Base-by-base conservation (phyloP, 305 asterid species). In the Fraxinus sp. region DNA sequence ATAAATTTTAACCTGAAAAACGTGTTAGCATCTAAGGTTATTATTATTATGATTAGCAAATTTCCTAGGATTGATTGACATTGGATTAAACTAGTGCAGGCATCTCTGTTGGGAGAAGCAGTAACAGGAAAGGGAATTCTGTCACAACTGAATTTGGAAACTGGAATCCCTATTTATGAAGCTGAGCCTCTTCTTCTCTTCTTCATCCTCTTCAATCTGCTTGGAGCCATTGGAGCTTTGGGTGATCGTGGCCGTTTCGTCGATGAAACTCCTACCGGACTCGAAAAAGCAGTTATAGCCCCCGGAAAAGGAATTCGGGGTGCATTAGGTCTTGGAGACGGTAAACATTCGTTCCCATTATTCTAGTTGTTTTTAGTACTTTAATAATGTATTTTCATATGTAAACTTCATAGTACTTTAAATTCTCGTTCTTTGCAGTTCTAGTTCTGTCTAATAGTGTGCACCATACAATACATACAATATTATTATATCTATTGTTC, bases 141-240 rank as follows among this genome's bases (percentile, higher is more conserved):
- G 74, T 9, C 95, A 80, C 97, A 93, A 82, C 68, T 92, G 78
- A 93, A 93, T 79, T 85, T 93, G 73, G 98, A 94, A 85, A 94
- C 98, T 73, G 97, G 98, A 59, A 90, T 94, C 78, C 98, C 98
- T 52, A 92, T 94, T 80, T 94, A 91, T 74, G 98, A 94, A 84
- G 98, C 92, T 39, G 94, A 91, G 88, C 94, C 94, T 10, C 92
- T 91, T 70, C 89, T 91, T 32, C 88, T 91, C 37, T 93, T 94
- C 80, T 94, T 94, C 91, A 94, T 94, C 75, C 91, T 94, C 18
- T 94, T 94, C 83, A 94, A 85, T 83, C 92, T 94, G 26, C 94
- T 94, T 57, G 98, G 97, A 82, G 98, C 98, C 79, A 94, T 94
- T 5, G 98, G 98, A 84, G 98, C 98, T 71, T 83, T 94, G 62